Evolutionary conservation across 345 rosid species (phyloP), one percentile per base, ranked within the genome.

Genomic region (Murraya paniculata): DNA sequence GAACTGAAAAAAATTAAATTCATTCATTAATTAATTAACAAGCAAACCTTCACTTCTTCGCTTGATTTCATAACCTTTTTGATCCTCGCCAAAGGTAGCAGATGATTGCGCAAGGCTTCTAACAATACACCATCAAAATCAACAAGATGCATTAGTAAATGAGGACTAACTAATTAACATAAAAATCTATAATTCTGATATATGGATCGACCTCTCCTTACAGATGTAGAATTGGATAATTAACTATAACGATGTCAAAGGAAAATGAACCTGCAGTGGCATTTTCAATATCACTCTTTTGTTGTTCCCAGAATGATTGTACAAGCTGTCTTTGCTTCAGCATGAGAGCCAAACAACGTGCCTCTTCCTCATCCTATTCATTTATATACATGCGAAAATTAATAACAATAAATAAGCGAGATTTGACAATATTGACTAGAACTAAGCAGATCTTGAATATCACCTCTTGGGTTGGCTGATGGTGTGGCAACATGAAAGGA

Each of bases 41-140:
- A 57, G 53, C 65, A 65, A 59, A 83, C 83, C 86, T 83, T 77
- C 36, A 80, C 81, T 4, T 73, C 70, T 41, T n/a, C 30, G 19
- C 70, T 75, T 2, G 77, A 55, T 74, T 83, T 83, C 79, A 83
- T 80, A 9, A 83, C 30, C 73, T 60, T 77, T 69, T 80, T 83
- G 53, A 83, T 74, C 81, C 79, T 77, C 53, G 81, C 79, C 33
- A 80, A 72, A 45, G 81, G 86, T 3, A 77, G 62, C 6, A 45
- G 65, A 45, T 73, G 66, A 11, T 45, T 45, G 50, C 50, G 50
- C 50, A 45, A 13, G 5, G 50, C 11, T 45, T 45, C 50, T 45
- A 45, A 45, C 16, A 48, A 25, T 16, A 36, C 36, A 72, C 36
- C 75, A 57, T n/a, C 33, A 72, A 55, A 22, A 5, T 4, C 24